Base-by-base conservation (phyloP, 148 eudicot species). In the Cornus kousa region DNA sequence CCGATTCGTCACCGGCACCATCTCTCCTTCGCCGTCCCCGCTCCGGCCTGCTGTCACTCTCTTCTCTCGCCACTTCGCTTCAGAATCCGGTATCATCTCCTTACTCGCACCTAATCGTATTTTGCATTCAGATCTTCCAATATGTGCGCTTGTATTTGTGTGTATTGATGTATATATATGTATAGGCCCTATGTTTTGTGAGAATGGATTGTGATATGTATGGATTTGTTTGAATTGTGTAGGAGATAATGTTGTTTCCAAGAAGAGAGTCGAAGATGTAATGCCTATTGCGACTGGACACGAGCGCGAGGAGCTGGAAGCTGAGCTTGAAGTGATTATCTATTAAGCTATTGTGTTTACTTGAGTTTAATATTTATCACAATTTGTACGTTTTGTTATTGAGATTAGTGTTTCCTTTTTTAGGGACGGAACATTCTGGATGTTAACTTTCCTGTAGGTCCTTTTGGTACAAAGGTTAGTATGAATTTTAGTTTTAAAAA, bases 381-480 rank as follows among this genome's bases (percentile, higher is more conserved):
- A 7, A 48, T 53, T 53, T 0, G 59, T 11, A 53, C 59, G 12
- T 1, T 53, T 16, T 12, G 59, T 16, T 17, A 53, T 53, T 53
- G 59, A 53, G 59, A 53, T 12, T 53, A 4, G 5, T 53, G 59
- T 11, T 53, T 2, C 13, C 4, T 1, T 53, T 53, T 53, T 78
- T 80, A 92, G 97, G 97, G 97, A 77, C 85, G 80, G 77, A 86
- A 91, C 59, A 74, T 93, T 70, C 81, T 90, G 85, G 94, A 85
- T 72, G 88, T 91, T 28, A 70, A 92, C 77, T 79, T 82, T 68
- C 98, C 95, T 9, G 82, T 11, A 13, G 98, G 98, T 75, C 98
- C 98, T 32, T 94, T 94, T 74, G 97, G 98, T 77, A 94, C 97
- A 32, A 94, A 94, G 98, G 97, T 88, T 9, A 68, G 87, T 83